Percentiles rank a stretch among this genome's conserved stretches.
phyloP scores from a whole-genome alignment of 106 monocot genomes.

The Dactylorhiza incarnata region DNA sequence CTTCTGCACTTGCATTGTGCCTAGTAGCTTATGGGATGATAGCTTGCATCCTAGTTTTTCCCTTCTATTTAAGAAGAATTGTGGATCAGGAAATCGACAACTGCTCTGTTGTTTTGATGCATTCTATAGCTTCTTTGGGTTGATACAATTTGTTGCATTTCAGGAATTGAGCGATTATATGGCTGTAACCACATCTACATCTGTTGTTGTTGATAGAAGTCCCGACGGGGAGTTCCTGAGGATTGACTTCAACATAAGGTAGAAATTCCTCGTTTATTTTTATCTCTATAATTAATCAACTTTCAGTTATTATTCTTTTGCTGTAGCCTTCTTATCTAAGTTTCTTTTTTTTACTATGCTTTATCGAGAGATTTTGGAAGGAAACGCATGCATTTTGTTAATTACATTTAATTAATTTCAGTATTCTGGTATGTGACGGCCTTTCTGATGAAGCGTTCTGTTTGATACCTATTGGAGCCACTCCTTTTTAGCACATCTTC shows the following conservation, averaged over 20 bases:
- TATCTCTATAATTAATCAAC: background rate
- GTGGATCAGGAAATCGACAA: background rate
- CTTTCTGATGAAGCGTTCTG: background rate
- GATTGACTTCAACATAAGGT: constrained; percentile 95
- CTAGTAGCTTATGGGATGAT: background rate
- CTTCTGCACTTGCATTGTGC: background rate
- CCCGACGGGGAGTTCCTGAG: constrained; percentile 84
- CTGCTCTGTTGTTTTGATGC: background rate
- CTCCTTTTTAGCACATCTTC: too few species aligned
- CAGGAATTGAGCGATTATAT: constrained; percentile 88
- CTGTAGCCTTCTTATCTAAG: background rate
- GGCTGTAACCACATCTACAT: constrained; percentile 67
- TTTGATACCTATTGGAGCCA: background rate
- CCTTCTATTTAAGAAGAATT: background rate
- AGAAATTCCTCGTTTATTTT: constrained; percentile 5
- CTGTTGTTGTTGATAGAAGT: constrained; percentile 86
- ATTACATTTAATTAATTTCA: background rate
- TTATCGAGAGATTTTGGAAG: background rate
- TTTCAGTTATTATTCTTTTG: background rate
- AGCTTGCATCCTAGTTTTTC: background rate
- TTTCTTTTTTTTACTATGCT: background rate
- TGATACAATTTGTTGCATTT: background rate
- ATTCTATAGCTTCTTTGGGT: background rate
- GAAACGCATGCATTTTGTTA: background rate
- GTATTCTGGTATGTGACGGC: background rate